Evolutionary conservation across 768 basidiomycete genomes (phyloP).

Genomic region (Strobilomyces echinocephalus): DNA sequence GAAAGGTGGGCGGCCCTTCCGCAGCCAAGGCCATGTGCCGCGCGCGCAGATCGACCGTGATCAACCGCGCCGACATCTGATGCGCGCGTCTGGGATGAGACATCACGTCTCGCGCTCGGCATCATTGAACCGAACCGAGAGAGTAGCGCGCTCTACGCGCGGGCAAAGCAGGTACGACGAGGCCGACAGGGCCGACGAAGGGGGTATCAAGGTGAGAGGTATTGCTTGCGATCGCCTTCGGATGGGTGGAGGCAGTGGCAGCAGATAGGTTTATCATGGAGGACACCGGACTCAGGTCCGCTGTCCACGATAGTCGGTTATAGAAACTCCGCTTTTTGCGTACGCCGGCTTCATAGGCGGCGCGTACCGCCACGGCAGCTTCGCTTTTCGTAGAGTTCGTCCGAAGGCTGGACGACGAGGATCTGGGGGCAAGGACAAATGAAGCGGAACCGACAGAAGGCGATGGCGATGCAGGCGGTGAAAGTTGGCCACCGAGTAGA

Average conservation of each 20-base stretch:
- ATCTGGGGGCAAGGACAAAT: constrained; percentile 24
- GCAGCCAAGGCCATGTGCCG: neutral
- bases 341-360: constrained; percentile 29
- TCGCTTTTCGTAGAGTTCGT: constrained; percentile 15
- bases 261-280: constrained; percentile 15
- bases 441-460: constrained; percentile 27
- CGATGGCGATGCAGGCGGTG: constrained; percentile 26
- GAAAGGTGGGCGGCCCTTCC: neutral
- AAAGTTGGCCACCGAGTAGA: constrained; percentile 17
- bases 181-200: constrained; percentile 1
- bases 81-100: neutral
- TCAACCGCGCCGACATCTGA: neutral
- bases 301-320: constrained; percentile 28
- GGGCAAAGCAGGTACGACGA: constrained; percentile 6
- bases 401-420: constrained; percentile 29
- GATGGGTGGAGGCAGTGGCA: neutral
- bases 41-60: neutral
- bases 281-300: constrained; percentile 22
- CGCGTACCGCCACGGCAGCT: constrained; percentile 27
- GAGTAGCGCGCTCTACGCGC: neutral
- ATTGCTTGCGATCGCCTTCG: constrained; percentile 18
- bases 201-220: constrained; percentile 7
- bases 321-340: constrained; percentile 34
- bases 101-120: neutral
- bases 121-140: constrained; percentile 19